These are phyloP conservation scores for Carex littledalei DNA, from an alignment of 176 grass and related monocot genomes.

Conservation along the genomic window DNA sequence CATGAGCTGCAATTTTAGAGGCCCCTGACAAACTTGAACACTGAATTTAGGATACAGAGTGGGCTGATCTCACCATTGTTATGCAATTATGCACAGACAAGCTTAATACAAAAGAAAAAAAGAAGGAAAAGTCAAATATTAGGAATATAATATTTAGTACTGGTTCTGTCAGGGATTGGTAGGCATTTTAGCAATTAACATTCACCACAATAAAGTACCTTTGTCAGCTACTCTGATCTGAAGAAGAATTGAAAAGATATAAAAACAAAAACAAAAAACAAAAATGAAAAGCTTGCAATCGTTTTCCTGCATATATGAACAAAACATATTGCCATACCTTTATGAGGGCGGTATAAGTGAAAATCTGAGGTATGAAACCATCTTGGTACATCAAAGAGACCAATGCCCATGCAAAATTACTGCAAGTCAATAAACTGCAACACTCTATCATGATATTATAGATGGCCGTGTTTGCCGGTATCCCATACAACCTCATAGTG, in stretches of 20 bases:
- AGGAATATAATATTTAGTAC: background rate
- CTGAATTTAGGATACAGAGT: background rate
- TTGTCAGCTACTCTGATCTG: background rate
- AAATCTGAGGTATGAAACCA: conserved; percentile 40
- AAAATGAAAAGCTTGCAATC: background rate
- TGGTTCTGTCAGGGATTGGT: background rate
- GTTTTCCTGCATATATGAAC: background rate
- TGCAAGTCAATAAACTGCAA: conserved; percentile 44
- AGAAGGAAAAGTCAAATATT: background rate
- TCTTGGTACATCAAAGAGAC: conserved; percentile 73
- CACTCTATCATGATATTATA: conserved; percentile 88
- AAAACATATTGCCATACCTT: conserved; percentile 32
- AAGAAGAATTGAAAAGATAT: too few species aligned
- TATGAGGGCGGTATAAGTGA: conserved; percentile 63
- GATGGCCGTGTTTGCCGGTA: conserved; percentile 45
- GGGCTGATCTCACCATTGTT: background rate
- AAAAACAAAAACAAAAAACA: background rate
- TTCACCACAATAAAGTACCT: background rate
- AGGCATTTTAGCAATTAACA: background rate
- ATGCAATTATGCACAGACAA: conserved; percentile 3
- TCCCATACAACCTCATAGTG: conserved; percentile 48
- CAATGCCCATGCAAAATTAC: conserved; percentile 51
- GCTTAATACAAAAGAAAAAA: background rate
- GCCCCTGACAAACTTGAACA: background rate
- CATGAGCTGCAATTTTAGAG: background rate